Evolutionary conservation across 345 rosid genomes (phyloP).

Genomic region (Heritiera fomes): DNA sequence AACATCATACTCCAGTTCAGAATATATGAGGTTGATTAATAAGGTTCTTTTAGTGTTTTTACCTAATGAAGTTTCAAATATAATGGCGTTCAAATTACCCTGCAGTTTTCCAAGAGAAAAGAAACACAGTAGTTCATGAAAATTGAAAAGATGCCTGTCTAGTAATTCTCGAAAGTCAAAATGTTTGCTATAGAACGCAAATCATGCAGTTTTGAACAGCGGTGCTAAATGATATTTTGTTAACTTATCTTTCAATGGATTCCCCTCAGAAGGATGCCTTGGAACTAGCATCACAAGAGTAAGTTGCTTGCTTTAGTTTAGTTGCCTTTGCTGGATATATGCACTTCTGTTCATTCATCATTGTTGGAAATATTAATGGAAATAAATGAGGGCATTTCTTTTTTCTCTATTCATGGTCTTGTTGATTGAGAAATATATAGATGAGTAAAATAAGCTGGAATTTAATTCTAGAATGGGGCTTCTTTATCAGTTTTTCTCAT

Average conservation of each 20-base stretch:
- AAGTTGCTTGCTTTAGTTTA: not conserved
- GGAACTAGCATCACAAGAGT: not conserved
- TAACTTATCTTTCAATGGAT: not conserved
- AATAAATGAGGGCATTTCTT: not conserved
- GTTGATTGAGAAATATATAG: not conserved
- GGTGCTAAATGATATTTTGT: not conserved
- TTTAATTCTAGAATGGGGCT: not conserved
- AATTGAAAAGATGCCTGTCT: not conserved
- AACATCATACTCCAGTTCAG: not conserved
- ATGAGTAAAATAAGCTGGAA: not conserved
- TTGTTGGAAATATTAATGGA: not conserved
- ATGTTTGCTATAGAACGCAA: not conserved
- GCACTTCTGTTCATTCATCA: not conserved
- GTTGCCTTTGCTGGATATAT: not conserved
- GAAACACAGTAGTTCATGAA: not conserved
- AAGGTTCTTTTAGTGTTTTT: not conserved
- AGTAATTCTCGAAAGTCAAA: not conserved
- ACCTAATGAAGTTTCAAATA: not conserved
- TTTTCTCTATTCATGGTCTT: not conserved
- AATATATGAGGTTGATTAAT: not conserved
- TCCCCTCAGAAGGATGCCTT: not conserved
- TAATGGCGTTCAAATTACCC: not conserved
- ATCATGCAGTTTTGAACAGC: not conserved
- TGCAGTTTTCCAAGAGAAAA: not conserved
- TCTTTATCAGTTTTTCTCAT: conserved; percentile 13